A percentile compares a stretch with the other conserved stretches of the same genome.
phyloP scores from a whole-genome alignment of 176 grass and related monocot species.

The Eremochloa ophiuroides region DNA sequence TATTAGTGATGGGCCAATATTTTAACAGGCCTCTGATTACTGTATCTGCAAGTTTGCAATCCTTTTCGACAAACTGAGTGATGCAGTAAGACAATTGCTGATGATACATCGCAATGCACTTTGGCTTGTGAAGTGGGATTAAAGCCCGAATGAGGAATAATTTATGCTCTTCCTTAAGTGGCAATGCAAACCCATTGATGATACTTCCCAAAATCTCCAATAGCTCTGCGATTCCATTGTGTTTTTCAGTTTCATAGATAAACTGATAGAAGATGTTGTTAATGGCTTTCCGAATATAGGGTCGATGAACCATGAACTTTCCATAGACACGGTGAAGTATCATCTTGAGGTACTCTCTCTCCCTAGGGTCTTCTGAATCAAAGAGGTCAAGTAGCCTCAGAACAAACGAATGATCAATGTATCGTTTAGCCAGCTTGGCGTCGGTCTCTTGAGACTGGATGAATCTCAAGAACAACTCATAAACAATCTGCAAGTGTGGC shows the following conservation, averaged over 20 bases:
- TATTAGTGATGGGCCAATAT: constrained; percentile 91
- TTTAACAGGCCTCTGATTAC: constrained; percentile 85
- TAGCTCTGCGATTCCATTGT: constrained; percentile 81
- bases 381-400: constrained; percentile 77
- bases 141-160: constrained; percentile 68
- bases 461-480: constrained; percentile 82
- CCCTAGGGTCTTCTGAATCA: constrained; percentile 83
- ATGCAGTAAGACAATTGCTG: constrained; percentile 79
- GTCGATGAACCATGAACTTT: constrained; percentile 93
- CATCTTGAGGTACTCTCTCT: constrained; percentile 85
- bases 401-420: constrained; percentile 74
- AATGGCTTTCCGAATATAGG: constrained; percentile 77
- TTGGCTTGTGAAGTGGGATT: constrained; percentile 85
- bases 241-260: constrained; percentile 85
- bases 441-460: constrained; percentile 76
- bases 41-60: constrained; percentile 71
- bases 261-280: constrained; percentile 90
- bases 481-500: constrained; percentile 78
- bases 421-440: constrained; percentile 80
- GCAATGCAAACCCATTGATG: constrained; percentile 84
- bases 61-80: constrained; percentile 85
- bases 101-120: constrained; percentile 60
- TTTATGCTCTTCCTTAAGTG: constrained; percentile 90
- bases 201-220: constrained; percentile 85
- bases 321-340: constrained; percentile 87